Evolutionary conservation across 2,329 filamentous ascomycete genomes (phyloP).

Genomic region (Colletotrichum spaethianum): DNA sequence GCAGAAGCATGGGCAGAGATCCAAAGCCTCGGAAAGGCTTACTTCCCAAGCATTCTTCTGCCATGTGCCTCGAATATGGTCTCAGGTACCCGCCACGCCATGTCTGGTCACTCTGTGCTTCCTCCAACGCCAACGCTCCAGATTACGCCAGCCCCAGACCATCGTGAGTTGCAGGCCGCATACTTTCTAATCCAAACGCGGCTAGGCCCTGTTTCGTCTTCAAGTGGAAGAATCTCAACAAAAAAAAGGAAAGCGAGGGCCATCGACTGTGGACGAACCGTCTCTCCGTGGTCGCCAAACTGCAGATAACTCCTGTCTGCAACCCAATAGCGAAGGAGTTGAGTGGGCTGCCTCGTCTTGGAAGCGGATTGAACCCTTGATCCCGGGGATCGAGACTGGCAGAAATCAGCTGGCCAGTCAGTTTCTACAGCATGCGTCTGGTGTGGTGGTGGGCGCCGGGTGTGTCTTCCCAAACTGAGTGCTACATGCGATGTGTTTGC

Average conservation of each 20-base stretch:
- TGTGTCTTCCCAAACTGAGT: slow-evolving; percentile 6
- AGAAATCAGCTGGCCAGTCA: slow-evolving; percentile 24
- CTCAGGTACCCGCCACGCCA: slow-evolving; percentile 39
- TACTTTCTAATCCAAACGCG: slow-evolving; percentile 26
- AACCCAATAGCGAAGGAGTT: slow-evolving; percentile 16
- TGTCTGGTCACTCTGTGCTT: slow-evolving; percentile 10
- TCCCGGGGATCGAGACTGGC: slow-evolving; percentile 14
- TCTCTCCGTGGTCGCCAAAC: slow-evolving; percentile 2
- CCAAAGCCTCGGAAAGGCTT: neutral
- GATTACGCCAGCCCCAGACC: slow-evolving; percentile 30
- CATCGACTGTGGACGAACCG: slow-evolving; percentile 11
- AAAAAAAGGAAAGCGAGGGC: slow-evolving; percentile 32
- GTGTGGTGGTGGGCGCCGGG: slow-evolving; percentile 5
- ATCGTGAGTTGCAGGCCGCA: slow-evolving; percentile 36
- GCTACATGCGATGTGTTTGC: slow-evolving; percentile 2
- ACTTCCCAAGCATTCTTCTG: slow-evolving; percentile 1
- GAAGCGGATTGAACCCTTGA: slow-evolving; percentile 25
- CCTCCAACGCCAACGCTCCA: slow-evolving; percentile 16
- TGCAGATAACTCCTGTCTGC: slow-evolving; percentile 22
- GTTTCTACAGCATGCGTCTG: neutral
- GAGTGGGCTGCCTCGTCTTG: slow-evolving; percentile 13
- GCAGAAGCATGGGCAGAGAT: neutral
- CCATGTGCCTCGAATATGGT: slow-evolving; percentile 32
- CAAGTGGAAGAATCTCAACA: slow-evolving; percentile 37
- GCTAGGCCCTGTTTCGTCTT: slow-evolving; percentile 36